A percentile compares a stretch with the other conserved stretches of the same genome.
These are phyloP conservation scores for Coniophora puteana DNA, from an alignment of 1,284 basidiomycete genomes.

Conservation along the genomic window DNA sequence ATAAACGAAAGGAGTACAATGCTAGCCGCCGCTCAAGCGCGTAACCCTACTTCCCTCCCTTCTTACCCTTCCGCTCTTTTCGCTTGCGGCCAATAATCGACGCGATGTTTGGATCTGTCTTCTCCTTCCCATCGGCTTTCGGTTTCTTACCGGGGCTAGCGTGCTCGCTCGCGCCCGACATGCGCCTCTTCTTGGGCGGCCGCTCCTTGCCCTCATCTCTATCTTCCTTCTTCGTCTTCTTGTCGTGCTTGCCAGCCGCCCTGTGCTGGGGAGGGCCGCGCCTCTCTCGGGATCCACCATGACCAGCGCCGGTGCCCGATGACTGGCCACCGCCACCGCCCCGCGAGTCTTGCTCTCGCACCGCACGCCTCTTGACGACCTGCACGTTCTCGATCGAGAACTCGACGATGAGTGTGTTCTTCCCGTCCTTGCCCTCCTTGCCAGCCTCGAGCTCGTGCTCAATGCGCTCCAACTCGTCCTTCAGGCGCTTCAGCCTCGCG, in stretches of 20 bases:
- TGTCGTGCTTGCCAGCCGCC: slow-evolving; percentile 12
- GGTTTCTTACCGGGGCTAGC: slow-evolving; percentile 15
- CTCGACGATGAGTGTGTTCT: slow-evolving; percentile 79
- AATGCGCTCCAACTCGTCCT: slow-evolving; percentile 58
- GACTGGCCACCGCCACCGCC: slow-evolving; percentile 11
- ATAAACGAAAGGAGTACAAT: background rate
- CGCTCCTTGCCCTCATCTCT: slow-evolving; percentile 23
- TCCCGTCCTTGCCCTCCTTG: slow-evolving; percentile 41
- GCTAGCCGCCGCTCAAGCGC: too few species aligned
- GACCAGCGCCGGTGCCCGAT: slow-evolving; percentile 5
- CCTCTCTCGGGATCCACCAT: background rate
- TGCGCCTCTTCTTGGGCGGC: slow-evolving; percentile 38
- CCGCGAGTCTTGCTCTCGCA: slow-evolving; percentile 36
- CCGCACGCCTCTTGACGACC: slow-evolving; percentile 70
- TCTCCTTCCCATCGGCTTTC: too few species aligned
- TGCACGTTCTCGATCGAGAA: slow-evolving; percentile 94
- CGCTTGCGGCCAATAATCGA: slow-evolving; percentile 52
- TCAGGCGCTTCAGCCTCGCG: slow-evolving; percentile 51
- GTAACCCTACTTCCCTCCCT: slow-evolving; percentile 18
- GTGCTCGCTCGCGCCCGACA: slow-evolving; percentile 18
- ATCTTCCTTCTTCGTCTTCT: slow-evolving; percentile 2
- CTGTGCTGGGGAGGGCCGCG: slow-evolving; percentile 7
- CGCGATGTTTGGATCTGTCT: slow-evolving; percentile 36
- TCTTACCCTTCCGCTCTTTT: slow-evolving; percentile 42
- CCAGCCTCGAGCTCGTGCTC: too few species aligned